Evolutionary conservation across 495 filamentous ascomycete genomes (phyloP).

Genomic region (Staphylotrichum longicolle): DNA sequence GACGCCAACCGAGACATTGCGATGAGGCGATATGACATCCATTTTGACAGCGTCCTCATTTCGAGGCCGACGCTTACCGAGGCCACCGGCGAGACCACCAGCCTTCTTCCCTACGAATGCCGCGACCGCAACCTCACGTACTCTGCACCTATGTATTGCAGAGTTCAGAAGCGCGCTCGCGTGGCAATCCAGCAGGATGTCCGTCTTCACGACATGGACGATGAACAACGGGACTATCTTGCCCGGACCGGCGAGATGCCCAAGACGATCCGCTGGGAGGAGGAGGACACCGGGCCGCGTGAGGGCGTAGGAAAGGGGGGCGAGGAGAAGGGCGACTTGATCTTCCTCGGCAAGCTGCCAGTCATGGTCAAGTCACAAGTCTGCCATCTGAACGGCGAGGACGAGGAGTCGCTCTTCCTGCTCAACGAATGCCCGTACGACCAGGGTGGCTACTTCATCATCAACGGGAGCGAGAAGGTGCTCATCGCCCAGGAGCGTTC

Average conservation of each 20-base stretch:
- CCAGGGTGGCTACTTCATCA: conserved; percentile 97
- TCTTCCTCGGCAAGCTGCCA: conserved; percentile 90
- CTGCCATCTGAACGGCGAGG: conserved; percentile 78
- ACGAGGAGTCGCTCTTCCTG: conserved; percentile 75
- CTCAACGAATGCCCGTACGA: conserved; percentile 97
- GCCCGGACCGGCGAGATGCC: conserved; percentile 48
- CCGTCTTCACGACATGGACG: conserved; percentile 58
- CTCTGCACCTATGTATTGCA: conserved; percentile 81
- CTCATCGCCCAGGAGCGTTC: conserved; percentile 96
- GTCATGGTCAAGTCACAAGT: conserved; percentile 97
- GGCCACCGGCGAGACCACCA: conserved; percentile 78
- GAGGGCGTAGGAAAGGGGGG: conserved; percentile 42
- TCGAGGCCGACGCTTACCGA: conserved; percentile 86
- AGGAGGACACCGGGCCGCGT: conserved; percentile 44
- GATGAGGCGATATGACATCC: conserved; percentile 86
- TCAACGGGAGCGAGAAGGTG: conserved; percentile 99
- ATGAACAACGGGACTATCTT: conserved; percentile 55
- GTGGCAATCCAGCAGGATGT: conserved; percentile 74
- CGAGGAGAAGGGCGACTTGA: conserved; percentile 42
- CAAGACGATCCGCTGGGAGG: conserved; percentile 58
- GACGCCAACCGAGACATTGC: conserved; percentile 70
- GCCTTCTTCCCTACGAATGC: conserved; percentile 86
- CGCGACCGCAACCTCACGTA: conserved; percentile 94
- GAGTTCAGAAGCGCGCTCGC: conserved; percentile 74
- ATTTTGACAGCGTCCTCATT: conserved; percentile 81